Evolutionary conservation across 495 filamentous ascomycete genomes (phyloP), one percentile per base, ranked within the genome.

Genomic region (Podospora fimiseda): DNA sequence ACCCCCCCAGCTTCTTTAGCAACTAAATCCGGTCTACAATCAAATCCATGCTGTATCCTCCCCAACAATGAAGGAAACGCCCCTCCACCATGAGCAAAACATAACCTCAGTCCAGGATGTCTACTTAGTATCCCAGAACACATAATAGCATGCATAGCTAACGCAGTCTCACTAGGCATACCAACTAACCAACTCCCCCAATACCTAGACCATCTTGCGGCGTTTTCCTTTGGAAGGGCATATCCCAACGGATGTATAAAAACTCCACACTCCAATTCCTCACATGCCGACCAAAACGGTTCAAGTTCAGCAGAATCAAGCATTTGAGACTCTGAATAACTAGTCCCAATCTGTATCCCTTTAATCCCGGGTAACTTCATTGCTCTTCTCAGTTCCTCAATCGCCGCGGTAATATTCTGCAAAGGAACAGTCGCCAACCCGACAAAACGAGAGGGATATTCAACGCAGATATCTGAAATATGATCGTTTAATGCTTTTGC

Each of bases 341-440:
- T 58, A 20, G 53, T 62, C 27, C 62, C 62, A 48, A 65, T 57
- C 48, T 65, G 62, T 36, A 65, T 55, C 14, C 62, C 62, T 13
- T 45, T 48, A 45, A 65, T 52, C 5, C 53, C 56, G 1, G 18
- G 20, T 30, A 51, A 14, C 14, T 30, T 11, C 15, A n/a, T 30
- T 1, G 58, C 3, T n/a, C 62, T 46, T 63, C 86, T 80, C 9
- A 90, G 62, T 23, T 89, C 71, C 8, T 73, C 77, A n/a, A 81
- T 74, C 3, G 87, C 85, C 3, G 76, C 76, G 9, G 72, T 70
- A 0, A 87, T 66, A 43, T 80, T 70, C 40, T 63, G 59, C 22
- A 89, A 57, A 5, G 72, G 66, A 48, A 65, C 51, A 11, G 59
- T 62, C 7, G 24, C 59, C 23, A 65, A 36, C 16, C 59, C 62